Conservation (phyloP, 257 asterid species). For the Linaria vulgaris region DNA sequence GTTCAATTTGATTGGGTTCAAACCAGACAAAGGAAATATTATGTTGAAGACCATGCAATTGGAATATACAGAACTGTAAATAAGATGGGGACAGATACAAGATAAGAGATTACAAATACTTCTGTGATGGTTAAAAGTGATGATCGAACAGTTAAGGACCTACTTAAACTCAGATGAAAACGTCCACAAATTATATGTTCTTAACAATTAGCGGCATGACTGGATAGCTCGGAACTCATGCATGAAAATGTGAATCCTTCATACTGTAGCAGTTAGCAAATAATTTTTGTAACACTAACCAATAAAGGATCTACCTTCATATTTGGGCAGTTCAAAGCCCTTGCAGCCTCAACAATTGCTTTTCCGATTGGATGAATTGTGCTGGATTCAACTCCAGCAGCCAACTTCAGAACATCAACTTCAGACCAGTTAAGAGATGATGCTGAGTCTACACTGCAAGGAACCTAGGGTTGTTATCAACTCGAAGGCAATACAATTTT, state of each 20-base stretch:
- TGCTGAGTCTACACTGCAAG: constrained; percentile 56
- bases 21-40: constrained; percentile 1
- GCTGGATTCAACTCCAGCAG: constrained; percentile 94
- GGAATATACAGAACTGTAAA: neutral
- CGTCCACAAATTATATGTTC: constrained; percentile 1
- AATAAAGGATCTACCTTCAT: constrained; percentile 51
- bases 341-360: constrained; percentile 93
- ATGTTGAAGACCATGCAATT: constrained; percentile 16
- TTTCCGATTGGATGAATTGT: constrained; percentile 98
- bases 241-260: constrained; percentile 4
- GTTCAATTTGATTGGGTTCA: constrained; percentile 15
- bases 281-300: constrained; percentile 12
- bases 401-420: constrained; percentile 74
- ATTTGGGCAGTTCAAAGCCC: constrained; percentile 46
- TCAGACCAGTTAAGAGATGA: constrained; percentile 63
- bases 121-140: too few relatives aligned
- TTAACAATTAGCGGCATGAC: constrained; percentile 15
- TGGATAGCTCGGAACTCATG: constrained; percentile 18
- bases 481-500: constrained; percentile 21
- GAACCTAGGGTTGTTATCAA: constrained; percentile 29
- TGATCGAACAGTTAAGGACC: constrained; percentile 1
- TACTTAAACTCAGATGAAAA: neutral
- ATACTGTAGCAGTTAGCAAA: constrained; percentile 9
- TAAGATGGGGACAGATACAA: neutral
- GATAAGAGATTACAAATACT: neutral